Base-by-base conservation (phyloP, 805 yeast genomes). In the Ogataea nitratoaversa region DNA sequence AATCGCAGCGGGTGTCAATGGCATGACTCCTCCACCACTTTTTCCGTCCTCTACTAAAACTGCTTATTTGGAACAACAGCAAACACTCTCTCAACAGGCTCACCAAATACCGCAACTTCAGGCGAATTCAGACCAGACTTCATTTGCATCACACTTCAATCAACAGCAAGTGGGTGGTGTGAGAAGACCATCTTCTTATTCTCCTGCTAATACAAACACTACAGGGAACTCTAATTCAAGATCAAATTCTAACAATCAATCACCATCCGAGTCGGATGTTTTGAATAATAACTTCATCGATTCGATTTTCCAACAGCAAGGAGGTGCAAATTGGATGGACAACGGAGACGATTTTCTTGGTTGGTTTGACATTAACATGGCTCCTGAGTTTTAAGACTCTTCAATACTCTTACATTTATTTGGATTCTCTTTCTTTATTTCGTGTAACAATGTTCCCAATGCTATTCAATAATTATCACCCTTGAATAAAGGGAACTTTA, bases 321-420 rank as follows among this genome's bases (percentile, higher is more conserved):
- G 85, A 50, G 84, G 89, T 20, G 78, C 82, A 25, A 90, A 88
- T 23, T 87, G 95, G 95, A 74, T 82, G 57, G 89, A 86, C 55
- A 86, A 80, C 38, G 74, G 72, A 34, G 97, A 90, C 56, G 97
- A 90, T 57, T 84, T 90, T 54, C 66, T 90, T 34, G 97, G 97
- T 11, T 90, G 96, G 96, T 84, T 90, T 68, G 95, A 87, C 57
- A 79, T 80, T 59, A 83, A 83, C 53, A 77, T 76, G 82, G 79
- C 77, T 3, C 82, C 81, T 0, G 82, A 75, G 44, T 78, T 78
- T 53, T 29, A 22, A n/a, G n/a, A n/a, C n/a, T n/a, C n/a, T n/a
- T n/a, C n/a, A n/a, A n/a, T n/a, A n/a, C n/a, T n/a, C n/a, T n/a
- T n/a, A n/a, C n/a, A n/a, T n/a, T n/a, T n/a, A n/a, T n/a, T n/a